Percentiles rank a stretch among this genome's conserved stretches.
These are phyloP conservation scores for Alternaria sp. DNA, from an alignment of 2,329 filamentous ascomycete species.

Conservation along the genomic window DNA sequence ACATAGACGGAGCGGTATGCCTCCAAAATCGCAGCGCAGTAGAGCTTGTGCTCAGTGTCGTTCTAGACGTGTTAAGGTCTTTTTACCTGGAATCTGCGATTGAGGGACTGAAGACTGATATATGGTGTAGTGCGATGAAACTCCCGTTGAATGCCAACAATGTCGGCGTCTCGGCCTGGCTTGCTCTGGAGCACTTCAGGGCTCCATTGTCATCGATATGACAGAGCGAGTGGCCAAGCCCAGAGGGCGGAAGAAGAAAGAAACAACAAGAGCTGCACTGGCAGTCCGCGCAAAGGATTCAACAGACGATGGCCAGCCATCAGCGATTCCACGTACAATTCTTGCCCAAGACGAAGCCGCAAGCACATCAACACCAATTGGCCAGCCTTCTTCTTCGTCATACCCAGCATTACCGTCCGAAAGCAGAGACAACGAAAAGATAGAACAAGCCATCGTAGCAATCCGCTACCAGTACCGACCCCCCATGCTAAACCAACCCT, in stretches of 20 bases:
- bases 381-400: not conserved
- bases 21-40: slow-evolving; percentile 39
- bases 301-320: not conserved
- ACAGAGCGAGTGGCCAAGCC: slow-evolving; percentile 39
- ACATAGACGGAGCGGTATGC: slow-evolving; percentile 7
- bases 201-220: slow-evolving; percentile 46
- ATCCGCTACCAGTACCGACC: slow-evolving; percentile 34
- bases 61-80: slow-evolving; percentile 44
- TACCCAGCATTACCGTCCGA: slow-evolving; percentile 1
- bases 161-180: slow-evolving; percentile 30
- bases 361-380: not conserved
- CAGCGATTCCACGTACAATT: not conserved
- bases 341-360: not conserved
- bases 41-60: slow-evolving; percentile 44
- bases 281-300: not conserved
- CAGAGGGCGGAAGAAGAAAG: slow-evolving; percentile 26
- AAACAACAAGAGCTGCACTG: slow-evolving; percentile 3
- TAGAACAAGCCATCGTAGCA: slow-evolving; percentile 27
- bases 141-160: slow-evolving; percentile 1
- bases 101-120: not conserved
- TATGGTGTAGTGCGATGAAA: slow-evolving; percentile 20
- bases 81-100: not conserved
- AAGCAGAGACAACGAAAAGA: slow-evolving; percentile 8
- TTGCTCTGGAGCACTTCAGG: slow-evolving; percentile 40
- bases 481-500: slow-evolving; percentile 34